These are phyloP conservation scores for Nicotiana knightiana DNA, from an alignment of 257 asterid species.

Conservation along the genomic window DNA sequence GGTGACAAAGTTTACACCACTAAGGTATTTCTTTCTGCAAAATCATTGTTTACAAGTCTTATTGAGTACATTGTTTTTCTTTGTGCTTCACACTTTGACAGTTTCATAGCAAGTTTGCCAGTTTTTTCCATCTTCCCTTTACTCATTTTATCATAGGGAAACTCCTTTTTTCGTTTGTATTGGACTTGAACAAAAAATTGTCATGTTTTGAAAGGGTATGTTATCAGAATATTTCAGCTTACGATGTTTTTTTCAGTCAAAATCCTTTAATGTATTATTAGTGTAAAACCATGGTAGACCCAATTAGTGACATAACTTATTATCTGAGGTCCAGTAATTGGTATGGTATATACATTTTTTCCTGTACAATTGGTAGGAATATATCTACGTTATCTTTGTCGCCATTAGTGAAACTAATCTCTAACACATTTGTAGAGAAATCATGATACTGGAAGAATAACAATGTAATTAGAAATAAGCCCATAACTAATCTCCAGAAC, in stretches of 20 bases:
- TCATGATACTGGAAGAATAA: background rate
- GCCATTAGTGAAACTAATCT: background rate
- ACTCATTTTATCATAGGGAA: background rate
- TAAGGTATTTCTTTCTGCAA: constrained; percentile 27
- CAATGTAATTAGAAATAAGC: background rate
- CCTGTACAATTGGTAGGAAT: background rate
- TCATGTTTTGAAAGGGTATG: background rate
- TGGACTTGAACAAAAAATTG: background rate
- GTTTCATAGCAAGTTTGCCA: background rate
- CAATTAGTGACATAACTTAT: background rate
- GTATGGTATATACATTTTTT: background rate
- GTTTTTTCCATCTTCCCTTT: no score
- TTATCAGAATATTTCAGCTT: background rate
- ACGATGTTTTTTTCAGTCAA: background rate
- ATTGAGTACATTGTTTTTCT: background rate
- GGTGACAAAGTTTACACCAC: constrained; percentile 65
- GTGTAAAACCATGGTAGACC: background rate
- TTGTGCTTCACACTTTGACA: background rate
- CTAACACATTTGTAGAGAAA: background rate
- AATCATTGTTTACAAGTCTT: background rate
- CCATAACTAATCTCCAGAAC: background rate
- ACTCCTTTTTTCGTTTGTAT: background rate
- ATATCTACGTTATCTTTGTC: background rate
- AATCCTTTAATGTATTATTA: background rate
- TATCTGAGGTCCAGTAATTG: background rate